Conservation (phyloP, 192 early-diverging fungal species). For the Backusella parvicylindrica region DNA sequence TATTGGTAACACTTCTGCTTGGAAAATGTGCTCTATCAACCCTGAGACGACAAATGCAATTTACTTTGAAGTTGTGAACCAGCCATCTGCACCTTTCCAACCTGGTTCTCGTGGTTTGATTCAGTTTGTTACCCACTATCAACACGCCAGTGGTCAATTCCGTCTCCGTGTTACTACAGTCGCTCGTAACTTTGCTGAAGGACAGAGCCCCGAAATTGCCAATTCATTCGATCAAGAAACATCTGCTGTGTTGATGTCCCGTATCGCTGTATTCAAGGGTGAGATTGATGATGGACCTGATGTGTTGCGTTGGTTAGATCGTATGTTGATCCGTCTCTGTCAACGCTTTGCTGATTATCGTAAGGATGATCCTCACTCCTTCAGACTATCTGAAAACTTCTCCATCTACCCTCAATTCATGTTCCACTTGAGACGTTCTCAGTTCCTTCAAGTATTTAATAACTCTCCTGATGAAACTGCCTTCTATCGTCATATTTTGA, state of each 20-base stretch:
- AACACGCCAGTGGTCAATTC: conserved; percentile 87
- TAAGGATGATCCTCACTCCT: conserved; percentile 91
- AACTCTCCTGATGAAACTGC: conserved; percentile 98
- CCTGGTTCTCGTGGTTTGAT: conserved; percentile 85
- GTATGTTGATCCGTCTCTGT: conserved; percentile 98
- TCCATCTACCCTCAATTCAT: conserved; percentile 99
- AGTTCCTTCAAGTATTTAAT: conserved; percentile 99
- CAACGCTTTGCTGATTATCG: conserved; percentile 97
- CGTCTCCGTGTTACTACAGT: conserved; percentile 96
- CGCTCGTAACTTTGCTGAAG: conserved; percentile 82
- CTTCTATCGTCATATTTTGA: conserved; percentile 89
- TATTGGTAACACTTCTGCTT: conserved; percentile 91
- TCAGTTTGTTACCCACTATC: conserved; percentile 95
- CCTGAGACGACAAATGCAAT: conserved; percentile 83
- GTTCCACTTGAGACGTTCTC: conserved; percentile 95
- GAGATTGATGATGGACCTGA: conserved; percentile 97
- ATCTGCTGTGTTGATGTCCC: conserved; percentile 93
- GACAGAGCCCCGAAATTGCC: conserved; percentile 78
- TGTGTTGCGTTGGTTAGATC: conserved; percentile 95
- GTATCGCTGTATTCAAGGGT: conserved; percentile 96
- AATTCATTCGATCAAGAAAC: conserved; percentile 98
- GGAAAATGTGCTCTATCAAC: conserved; percentile 90
- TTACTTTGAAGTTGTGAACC: conserved; percentile 96
- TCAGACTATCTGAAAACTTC: conserved; percentile 89
- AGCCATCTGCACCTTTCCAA: conserved; percentile 77